Base-by-base conservation (phyloP, 2,329 filamentous ascomycete species). In the Aspergillus sp. region DNA sequence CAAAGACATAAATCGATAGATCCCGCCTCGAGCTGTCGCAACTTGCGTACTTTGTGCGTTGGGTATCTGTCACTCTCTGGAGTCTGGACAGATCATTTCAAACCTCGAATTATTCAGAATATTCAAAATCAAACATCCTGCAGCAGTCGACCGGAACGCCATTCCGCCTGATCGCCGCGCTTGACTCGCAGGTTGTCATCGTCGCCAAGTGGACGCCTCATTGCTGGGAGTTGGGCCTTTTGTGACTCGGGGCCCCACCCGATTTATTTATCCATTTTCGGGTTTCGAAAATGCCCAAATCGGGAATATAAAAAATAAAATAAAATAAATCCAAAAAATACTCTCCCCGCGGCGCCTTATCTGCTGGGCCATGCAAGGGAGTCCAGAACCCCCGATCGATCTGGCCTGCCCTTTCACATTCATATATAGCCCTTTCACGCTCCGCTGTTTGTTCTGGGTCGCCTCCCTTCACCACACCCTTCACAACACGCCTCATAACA, bases 291-390 rank as follows among this genome's bases (percentile, higher is more conserved):
- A 45, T 46, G 50, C 51, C n/a, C 11, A 40, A 46, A 54, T 49
- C 50, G 31, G 41, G 45, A 51, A 54, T 53, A 59, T 14, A 9
- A 45, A 58, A 56, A 49, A 43, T 55, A 56, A 49, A 58, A 56
- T 21, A 56, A 49, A 41, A 51, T 46, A 54, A 57, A 53, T 44
- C 51, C 51, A 49, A 52, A 40, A 55, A 50, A 39, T 39, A 43
- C 45, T 17, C 59, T 60, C 57, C 59, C 63, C 62, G 54, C 62
- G 56, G 58, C 61, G 63, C 64, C 64, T 66, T 63, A 66, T 65
- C 64, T 59, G 61, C 63, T 66, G 62, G 64, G 58, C 61, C 35
- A 62, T 64, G 64, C 64, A 66, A 66, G 64, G 64, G 63, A 66
- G 64, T 66, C 64, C 61, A 65, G 54, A 56, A 49, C 54, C 61